Evolutionary conservation across 768 basidiomycete genomes (phyloP), one percentile per base, ranked within the genome.

Genomic region (Paxillus ammoniavirescens): DNA sequence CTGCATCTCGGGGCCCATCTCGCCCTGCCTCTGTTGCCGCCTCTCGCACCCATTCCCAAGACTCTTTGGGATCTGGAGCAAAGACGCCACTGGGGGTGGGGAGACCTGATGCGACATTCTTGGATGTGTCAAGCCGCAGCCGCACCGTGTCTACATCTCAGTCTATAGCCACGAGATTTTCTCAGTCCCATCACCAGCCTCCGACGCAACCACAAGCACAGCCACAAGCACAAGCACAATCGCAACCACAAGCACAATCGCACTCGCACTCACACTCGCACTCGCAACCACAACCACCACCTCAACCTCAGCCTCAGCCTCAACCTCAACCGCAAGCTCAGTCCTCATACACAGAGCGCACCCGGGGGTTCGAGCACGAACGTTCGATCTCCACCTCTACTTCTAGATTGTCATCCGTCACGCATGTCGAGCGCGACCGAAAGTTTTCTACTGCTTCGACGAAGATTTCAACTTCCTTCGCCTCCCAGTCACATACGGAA

Each of bases 1-100:
- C 71, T 10, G 56, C 66, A 54, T 73, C 68, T 50, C 67, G 68
- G 8, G 66, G 65, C 4, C 73, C 77, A 0, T 73, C 77, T 43
- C 73, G 74, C 38, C 73, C 76, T 8, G 72, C 77, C 2, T 74
- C 78, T 52, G 75, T 78, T 40, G 74, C 82, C 3, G 68, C 74
- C 10, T 87, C 86, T 8, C 76, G 82, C 8, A 73, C 80, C 4
- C 79, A 77, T 17, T 84, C 84, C 28, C 80, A 77, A 31, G 79
- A 74, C 54, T 67, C 71, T 23, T 2, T 63, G n/a, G 62, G 55
- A 1, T 71, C 68, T 9, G 68, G 68, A 1, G 62, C 60, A 18
- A 70, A 44, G 60, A 71, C 68, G 53, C 69, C 69, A 57, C 60
- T 63, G 60, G 67, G 67, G 47, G 51, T 51, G n/a, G 51, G 55